A percentile compares a stretch with the other conserved stretches of the same genome.
Evolutionary conservation across 2,329 filamentous ascomycete genomes (phyloP).

Genomic region (Botrytis pseudocinerea): DNA sequence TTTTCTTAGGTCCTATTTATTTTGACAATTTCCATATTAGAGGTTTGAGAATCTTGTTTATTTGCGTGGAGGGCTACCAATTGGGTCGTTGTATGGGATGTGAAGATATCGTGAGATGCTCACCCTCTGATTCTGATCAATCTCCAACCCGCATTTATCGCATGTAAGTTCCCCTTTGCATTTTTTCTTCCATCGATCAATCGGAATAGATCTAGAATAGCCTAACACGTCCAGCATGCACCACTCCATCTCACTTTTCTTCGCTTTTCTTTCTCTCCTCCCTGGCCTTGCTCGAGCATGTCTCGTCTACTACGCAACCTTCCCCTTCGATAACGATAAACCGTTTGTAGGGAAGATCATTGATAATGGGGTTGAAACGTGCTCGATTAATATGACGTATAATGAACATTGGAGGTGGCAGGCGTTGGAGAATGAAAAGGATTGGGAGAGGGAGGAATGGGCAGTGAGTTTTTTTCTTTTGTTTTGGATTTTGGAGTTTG

Average conservation of each 20-base stretch:
- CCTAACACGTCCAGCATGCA: background rate
- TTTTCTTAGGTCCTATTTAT: background rate
- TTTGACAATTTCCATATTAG: background rate
- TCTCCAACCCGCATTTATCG: background rate
- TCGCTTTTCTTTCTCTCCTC: slow-evolving; percentile 14
- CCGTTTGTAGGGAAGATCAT: slow-evolving; percentile 27
- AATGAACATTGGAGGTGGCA: slow-evolving; percentile 22
- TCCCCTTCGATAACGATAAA: slow-evolving; percentile 24
- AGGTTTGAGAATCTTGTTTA: background rate
- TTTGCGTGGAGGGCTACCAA: background rate
- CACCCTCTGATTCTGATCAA: background rate
- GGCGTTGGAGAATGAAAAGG: slow-evolving; percentile 3
- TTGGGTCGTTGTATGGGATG: background rate
- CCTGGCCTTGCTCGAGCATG: slow-evolving; percentile 9
- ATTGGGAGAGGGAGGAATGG: slow-evolving; percentile 15
- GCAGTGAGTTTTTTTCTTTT: background rate
- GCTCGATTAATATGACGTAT: slow-evolving; percentile 28
- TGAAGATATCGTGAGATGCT: background rate
- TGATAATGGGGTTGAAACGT: slow-evolving; percentile 28
- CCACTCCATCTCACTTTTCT: background rate
- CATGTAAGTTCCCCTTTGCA: background rate
- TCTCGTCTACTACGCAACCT: slow-evolving; percentile 27
- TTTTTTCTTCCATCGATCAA: too few species aligned
- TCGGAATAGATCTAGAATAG: too few species aligned
- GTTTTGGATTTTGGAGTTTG: background rate